Percentiles rank a stretch among this genome's conserved stretches.
Evolutionary conservation across 2,329 filamentous ascomycete species (phyloP).

Genomic region (Lasiodiplodia hormozganensis): DNA sequence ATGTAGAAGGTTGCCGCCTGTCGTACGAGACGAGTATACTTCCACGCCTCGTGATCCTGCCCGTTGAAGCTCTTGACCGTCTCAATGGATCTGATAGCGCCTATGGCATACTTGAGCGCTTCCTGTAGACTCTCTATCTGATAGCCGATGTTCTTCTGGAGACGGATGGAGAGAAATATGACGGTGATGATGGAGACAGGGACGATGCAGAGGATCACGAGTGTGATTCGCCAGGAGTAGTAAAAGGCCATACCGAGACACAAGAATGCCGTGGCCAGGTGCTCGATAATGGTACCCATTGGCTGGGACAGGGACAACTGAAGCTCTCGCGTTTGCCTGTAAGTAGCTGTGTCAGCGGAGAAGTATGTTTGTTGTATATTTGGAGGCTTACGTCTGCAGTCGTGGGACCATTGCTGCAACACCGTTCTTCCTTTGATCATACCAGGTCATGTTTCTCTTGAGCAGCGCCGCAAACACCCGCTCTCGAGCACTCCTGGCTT

Average conservation of each 20-base stretch:
- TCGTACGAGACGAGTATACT: constrained; percentile 66
- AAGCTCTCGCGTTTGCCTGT: constrained; percentile 82
- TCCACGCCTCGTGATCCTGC: constrained; percentile 70
- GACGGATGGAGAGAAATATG: constrained; percentile 63
- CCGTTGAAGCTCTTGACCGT: constrained; percentile 87
- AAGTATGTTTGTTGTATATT: not conserved
- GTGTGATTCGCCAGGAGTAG: constrained; percentile 82
- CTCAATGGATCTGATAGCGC: constrained; percentile 76
- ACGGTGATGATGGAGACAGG: constrained; percentile 71
- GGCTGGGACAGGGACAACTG: constrained; percentile 82
- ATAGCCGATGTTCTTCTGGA: constrained; percentile 70
- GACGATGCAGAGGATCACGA: constrained; percentile 76
- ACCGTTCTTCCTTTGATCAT: constrained; percentile 75
- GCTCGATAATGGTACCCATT: constrained; percentile 72
- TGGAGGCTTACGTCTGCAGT: constrained; percentile 71
- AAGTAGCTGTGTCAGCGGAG: not conserved
- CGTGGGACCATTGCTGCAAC: constrained; percentile 73
- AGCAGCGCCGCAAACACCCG: constrained; percentile 73
- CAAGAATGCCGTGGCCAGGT: constrained; percentile 68
- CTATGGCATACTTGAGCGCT: constrained; percentile 75
- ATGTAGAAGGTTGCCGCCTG: constrained; percentile 69
- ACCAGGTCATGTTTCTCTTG: constrained; percentile 81
- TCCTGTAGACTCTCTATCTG: constrained; percentile 73
- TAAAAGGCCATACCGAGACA: constrained; percentile 76
- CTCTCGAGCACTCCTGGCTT: constrained; percentile 71